phyloP scores from a whole-genome alignment of 192 early-diverging fungal species.

The Entrophospora sp. region DNA sequence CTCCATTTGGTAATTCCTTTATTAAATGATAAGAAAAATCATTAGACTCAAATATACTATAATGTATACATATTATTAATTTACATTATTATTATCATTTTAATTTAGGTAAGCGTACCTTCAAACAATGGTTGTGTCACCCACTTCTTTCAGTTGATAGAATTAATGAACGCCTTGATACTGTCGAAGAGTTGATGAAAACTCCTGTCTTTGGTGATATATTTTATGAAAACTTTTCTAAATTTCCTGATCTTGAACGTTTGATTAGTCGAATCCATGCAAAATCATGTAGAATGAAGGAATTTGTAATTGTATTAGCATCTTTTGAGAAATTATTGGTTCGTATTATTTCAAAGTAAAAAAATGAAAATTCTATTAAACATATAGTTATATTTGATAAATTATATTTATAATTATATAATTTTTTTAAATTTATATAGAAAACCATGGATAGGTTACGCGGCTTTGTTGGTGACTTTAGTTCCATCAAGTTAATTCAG shows the following conservation, averaged over 20 bases:
- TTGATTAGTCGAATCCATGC: conserved; percentile 85
- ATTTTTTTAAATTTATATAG: neutral
- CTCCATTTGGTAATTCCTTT: conserved; percentile 86
- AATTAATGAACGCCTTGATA: conserved; percentile 83
- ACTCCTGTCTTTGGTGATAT: conserved; percentile 39
- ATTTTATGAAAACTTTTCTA: conserved; percentile 33
- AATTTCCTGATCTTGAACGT: conserved; percentile 84
- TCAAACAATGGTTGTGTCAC: conserved; percentile 82
- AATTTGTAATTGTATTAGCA: conserved; percentile 65
- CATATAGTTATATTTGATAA: too few relatives aligned
- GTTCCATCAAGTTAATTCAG: conserved; percentile 40
- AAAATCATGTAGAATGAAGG: conserved; percentile 72
- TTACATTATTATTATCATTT: neutral
- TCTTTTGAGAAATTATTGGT: conserved; percentile 46
- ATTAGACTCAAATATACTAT: too few relatives aligned
- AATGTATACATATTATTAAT: too few relatives aligned
- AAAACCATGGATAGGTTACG: conserved; percentile 23
- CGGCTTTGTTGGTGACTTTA: conserved; percentile 35
- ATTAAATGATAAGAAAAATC: too few relatives aligned
- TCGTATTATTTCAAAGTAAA: conserved; percentile 21
- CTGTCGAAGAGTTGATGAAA: conserved; percentile 71
- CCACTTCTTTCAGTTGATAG: conserved; percentile 58
- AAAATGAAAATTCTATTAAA: too few relatives aligned
- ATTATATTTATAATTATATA: neutral
- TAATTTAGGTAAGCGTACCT: conserved; percentile 45